Evolutionary conservation across 2,329 filamentous ascomycete genomes (phyloP).

Genomic region (Colletotrichum lindemuthianum): DNA sequence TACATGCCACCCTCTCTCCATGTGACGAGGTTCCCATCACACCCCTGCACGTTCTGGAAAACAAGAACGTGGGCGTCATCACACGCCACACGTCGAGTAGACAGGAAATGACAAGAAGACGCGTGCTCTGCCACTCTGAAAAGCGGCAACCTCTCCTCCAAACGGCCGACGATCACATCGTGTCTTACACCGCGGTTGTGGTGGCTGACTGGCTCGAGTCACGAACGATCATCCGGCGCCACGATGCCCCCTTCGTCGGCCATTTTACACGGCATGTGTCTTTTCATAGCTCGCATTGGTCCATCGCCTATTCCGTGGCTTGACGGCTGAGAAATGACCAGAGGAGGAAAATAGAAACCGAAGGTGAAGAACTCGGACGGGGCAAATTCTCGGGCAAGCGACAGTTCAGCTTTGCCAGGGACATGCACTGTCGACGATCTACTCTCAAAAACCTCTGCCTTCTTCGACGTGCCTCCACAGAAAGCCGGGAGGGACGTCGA

Average conservation of each 20-base stretch:
- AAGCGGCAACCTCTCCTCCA: background rate
- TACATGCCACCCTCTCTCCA: constrained; percentile 6
- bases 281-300: no score
- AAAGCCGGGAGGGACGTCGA: constrained; percentile 2
- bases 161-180: constrained; percentile 17
- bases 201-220: constrained; percentile 25
- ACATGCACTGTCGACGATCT: constrained; percentile 9
- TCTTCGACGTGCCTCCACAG: background rate
- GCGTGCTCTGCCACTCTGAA: no score
- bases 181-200: background rate
- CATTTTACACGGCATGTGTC: no score
- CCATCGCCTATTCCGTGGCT: no score
- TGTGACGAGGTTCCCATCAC: constrained; percentile 3
- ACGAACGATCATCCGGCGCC: constrained; percentile 6
- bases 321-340: background rate
- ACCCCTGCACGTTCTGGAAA: constrained; percentile 12
- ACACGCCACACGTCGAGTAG: background rate
- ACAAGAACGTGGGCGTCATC: constrained; percentile 16
- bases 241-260: background rate
- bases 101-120: no score
- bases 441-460: background rate
- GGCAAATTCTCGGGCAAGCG: constrained; percentile 7
- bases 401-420: constrained; percentile 6
- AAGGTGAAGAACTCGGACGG: background rate
- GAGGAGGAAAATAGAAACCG: background rate